These are phyloP conservation scores for Boletellus emodensis DNA, from an alignment of 768 basidiomycete genomes.

Conservation along the genomic window DNA sequence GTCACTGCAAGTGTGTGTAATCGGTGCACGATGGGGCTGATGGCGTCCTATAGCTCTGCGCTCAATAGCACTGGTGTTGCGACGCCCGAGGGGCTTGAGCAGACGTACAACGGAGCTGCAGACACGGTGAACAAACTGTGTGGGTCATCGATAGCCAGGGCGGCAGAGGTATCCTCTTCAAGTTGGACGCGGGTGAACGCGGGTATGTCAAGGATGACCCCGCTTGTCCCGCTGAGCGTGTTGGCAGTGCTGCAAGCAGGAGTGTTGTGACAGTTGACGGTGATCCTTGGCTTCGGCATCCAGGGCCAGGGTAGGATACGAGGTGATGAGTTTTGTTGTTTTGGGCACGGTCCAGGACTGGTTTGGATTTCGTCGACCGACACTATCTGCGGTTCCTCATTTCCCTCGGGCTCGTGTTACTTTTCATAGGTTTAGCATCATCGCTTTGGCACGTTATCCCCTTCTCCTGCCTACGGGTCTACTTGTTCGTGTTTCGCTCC, in stretches of 20 bases:
- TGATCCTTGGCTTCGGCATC: not conserved
- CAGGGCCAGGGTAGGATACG: not conserved
- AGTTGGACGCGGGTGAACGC: constrained; percentile 8
- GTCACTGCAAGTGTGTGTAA: constrained; percentile 54
- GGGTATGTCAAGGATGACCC: constrained; percentile 1
- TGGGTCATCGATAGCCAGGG: constrained; percentile 45
- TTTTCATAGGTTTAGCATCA: too few relatives aligned
- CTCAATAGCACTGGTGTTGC: constrained; percentile 34
- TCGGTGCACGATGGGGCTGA: constrained; percentile 55
- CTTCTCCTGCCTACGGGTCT: too few relatives aligned
- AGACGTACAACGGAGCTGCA: constrained; percentile 49
- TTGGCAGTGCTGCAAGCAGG: constrained; percentile 11
- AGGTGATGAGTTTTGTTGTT: not conserved
- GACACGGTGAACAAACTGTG: constrained; percentile 45
- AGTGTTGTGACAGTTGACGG: constrained; percentile 10
- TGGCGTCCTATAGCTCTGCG: constrained; percentile 50
- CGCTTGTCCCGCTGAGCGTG: constrained; percentile 7
- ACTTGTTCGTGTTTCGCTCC: too few relatives aligned
- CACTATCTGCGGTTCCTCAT: not conserved
- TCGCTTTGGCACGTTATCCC: not conserved
- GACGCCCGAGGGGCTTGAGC: constrained; percentile 35
- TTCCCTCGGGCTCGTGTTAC: not conserved
- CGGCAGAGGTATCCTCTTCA: constrained; percentile 9
- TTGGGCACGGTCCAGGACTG: not conserved
- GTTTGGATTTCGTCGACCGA: not conserved